A percentile compares a stretch with the other conserved stretches of the same genome.
These are phyloP conservation scores for Mycena pura DNA, from an alignment of 768 basidiomycete genomes.

Conservation along the genomic window DNA sequence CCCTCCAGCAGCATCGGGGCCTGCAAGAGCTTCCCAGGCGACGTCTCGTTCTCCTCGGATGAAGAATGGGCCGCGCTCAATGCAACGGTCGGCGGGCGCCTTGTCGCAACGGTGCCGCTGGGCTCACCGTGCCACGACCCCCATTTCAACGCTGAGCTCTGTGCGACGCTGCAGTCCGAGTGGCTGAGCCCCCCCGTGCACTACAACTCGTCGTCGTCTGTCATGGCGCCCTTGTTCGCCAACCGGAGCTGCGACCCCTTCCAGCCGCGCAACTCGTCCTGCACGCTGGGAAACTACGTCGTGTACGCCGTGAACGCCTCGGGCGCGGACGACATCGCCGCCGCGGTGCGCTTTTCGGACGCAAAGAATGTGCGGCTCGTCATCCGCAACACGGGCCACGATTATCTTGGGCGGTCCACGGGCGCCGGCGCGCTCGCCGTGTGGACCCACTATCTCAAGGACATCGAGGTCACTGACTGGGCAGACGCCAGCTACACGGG, in stretches of 20 bases:
- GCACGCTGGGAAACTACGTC: conserved; percentile 9
- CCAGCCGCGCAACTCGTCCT: not conserved
- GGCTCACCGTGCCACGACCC: conserved; percentile 1
- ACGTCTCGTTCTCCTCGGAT: too few relatives aligned
- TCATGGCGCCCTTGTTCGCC: conserved; percentile 8
- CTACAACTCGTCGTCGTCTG: conserved; percentile 13
- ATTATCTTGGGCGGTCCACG: conserved; percentile 12
- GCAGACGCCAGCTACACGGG: conserved; percentile 5
- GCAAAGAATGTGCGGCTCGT: conserved; percentile 14
- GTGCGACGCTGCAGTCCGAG: conserved; percentile 5
- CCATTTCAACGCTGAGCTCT: conserved; percentile 7
- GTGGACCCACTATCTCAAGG: conserved; percentile 14
- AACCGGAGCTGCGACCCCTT: conserved; percentile 18
- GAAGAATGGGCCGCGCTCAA: conserved; percentile 7
- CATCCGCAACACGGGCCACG: conserved; percentile 16
- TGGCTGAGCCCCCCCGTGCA: too few relatives aligned
- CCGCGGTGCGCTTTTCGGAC: conserved; percentile 3
- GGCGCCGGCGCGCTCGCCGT: conserved; percentile 5
- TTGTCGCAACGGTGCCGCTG: conserved; percentile 5
- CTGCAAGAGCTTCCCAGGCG: too few relatives aligned
- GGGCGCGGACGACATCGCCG: conserved; percentile 1
- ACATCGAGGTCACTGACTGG: not conserved
- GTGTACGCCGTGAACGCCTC: conserved; percentile 6
- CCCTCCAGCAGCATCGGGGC: too few relatives aligned
- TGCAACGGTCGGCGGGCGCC: not conserved